Evolutionary conservation across 2,329 filamentous ascomycete species (phyloP).

Genomic region (Arthrobotrys sphaeroides): DNA sequence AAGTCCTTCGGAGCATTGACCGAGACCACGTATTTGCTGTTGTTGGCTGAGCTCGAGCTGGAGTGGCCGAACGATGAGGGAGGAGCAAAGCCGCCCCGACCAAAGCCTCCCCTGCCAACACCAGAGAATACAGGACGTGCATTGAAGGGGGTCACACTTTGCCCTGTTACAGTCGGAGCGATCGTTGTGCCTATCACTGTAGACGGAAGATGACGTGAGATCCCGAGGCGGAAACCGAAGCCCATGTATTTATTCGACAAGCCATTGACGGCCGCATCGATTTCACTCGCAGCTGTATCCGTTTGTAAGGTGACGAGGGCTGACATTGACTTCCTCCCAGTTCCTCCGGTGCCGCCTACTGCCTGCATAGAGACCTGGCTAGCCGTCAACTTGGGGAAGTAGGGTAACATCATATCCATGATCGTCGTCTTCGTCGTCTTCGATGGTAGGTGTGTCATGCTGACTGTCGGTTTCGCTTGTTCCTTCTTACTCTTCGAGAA

Average conservation of each 20-base stretch:
- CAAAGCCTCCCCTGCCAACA: slow-evolving; percentile 64
- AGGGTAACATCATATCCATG: slow-evolving; percentile 67
- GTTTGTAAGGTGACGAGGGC: slow-evolving; percentile 83
- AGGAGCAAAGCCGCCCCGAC: slow-evolving; percentile 75
- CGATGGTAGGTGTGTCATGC: slow-evolving; percentile 71
- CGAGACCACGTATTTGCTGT: slow-evolving; percentile 68
- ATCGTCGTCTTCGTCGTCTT: slow-evolving; percentile 69
- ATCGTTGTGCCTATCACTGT: slow-evolving; percentile 69
- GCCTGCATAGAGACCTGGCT: slow-evolving; percentile 78
- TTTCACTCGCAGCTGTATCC: slow-evolving; percentile 82
- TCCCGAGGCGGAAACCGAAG: slow-evolving; percentile 80
- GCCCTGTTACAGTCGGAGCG: slow-evolving; percentile 64
- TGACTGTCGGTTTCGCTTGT: slow-evolving; percentile 69
- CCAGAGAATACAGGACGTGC: slow-evolving; percentile 72
- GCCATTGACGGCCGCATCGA: slow-evolving; percentile 79
- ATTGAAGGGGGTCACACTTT: slow-evolving; percentile 74
- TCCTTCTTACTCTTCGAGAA: slow-evolving; percentile 57
- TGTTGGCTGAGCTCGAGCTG: slow-evolving; percentile 53
- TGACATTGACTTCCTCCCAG: slow-evolving; percentile 75
- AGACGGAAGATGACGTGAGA: slow-evolving; percentile 85
- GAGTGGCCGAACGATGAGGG: slow-evolving; percentile 73
- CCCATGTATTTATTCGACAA: slow-evolving; percentile 84
- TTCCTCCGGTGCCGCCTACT: slow-evolving; percentile 65
- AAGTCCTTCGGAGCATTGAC: slow-evolving; percentile 81
- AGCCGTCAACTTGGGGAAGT: slow-evolving; percentile 69